Evolutionary conservation across 163 green algal species (phyloP).

Genomic region (Volvox carteri): DNA sequence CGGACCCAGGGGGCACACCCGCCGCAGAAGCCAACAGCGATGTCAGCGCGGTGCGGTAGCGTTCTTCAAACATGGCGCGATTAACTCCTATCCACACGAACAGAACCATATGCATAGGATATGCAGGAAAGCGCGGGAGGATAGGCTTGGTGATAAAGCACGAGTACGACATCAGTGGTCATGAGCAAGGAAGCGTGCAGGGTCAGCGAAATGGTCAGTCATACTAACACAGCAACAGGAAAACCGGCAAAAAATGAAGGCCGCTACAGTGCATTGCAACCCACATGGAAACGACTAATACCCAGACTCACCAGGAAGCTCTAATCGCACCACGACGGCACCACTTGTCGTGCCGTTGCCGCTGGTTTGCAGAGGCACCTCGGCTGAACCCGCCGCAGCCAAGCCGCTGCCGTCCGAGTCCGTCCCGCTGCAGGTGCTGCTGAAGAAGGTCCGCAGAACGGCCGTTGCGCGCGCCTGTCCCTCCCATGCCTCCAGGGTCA

Average conservation of each 20-base stretch:
- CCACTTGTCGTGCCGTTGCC: background rate
- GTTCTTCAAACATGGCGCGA: background rate
- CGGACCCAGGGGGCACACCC: background rate
- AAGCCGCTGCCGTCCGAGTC: background rate
- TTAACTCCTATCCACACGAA: conserved; percentile 26
- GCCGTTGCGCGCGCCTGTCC: background rate
- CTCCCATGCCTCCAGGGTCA: conserved; percentile 45
- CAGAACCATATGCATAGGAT: too few species aligned
- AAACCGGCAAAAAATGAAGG: too few species aligned
- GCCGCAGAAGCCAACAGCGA: conserved; percentile 4
- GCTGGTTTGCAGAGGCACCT: background rate
- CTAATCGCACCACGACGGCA: conserved; percentile 20
- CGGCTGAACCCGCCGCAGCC: background rate
- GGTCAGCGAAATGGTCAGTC: too few species aligned
- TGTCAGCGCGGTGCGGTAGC: background rate
- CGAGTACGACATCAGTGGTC: too few species aligned
- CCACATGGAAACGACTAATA: too few species aligned
- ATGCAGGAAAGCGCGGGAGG: too few species aligned
- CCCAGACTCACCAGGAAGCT: conserved; percentile 37
- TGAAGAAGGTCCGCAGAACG: conserved; percentile 29
- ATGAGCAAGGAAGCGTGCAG: too few species aligned
- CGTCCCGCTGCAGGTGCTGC: conserved; percentile 5
- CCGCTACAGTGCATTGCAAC: too few species aligned
- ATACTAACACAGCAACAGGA: too few species aligned
- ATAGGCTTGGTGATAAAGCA: too few species aligned